Base-by-base conservation (phyloP, 2,329 filamentous ascomycete species). In the Trichoderma gracile region DNA sequence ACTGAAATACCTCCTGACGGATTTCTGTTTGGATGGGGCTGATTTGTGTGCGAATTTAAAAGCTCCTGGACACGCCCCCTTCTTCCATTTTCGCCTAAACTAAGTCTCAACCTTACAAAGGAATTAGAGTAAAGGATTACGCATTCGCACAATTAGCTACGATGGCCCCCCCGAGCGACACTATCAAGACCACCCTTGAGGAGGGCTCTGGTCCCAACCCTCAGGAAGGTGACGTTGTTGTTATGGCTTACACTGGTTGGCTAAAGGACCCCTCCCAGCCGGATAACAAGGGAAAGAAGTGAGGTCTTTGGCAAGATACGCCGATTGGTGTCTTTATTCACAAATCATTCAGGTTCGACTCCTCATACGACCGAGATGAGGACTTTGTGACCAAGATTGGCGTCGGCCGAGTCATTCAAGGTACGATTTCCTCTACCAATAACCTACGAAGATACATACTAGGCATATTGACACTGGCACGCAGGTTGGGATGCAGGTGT, bases 191-290 rank as follows among this genome's bases (percentile, higher is more conserved):
- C 56, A 78, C 85, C 68, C 76, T 88, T 71, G 73, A 78, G 42
- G 77, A 84, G 68, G 93, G 94, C 73, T 83, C 84, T 72, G 82
- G 83, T 64, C 76, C 86, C 72, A 81, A 78, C 69, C 91, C 94
- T 65, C 74, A 78, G 69, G 72, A 74, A 17, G 90, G 91, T 69
- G 87, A 97, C 76, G 86, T 79, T 27, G 91, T 98, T 73, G 86
- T 85, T 73, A 96, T 98, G 74, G 87, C 95, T 79, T 98, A 98
- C 84, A 95, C 90, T 47, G 95, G 95, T 72, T 97, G 82, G 79
- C 84, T 98, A 68, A 90, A 89, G 79, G 89, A 96, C 73, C 73
- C 80, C 23, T 78, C 73, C 68, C 79, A 86, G 75, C 78, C 84
- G 19, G 82, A 86, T 65, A 81, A 85, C 73, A 86, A 90, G 84